phyloP scores from a whole-genome alignment of 1,284 basidiomycete species.

The Cutaneotrichosporon sp. region DNA sequence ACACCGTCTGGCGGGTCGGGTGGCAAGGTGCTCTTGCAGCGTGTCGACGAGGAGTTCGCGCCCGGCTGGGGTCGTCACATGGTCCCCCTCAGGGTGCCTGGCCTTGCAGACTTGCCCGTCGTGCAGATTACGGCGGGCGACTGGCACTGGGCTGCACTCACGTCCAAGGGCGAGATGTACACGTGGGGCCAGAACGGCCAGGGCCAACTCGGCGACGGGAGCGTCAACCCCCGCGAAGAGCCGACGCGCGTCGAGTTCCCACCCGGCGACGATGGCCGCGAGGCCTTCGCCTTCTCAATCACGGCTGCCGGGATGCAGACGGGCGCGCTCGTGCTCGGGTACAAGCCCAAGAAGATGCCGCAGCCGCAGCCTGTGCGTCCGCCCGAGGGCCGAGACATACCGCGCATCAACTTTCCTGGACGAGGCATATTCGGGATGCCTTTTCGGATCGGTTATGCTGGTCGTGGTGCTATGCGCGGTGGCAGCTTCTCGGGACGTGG shows the following conservation, averaged over 20 bases:
- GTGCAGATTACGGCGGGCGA: constrained; percentile 86
- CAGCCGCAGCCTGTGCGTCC: background rate
- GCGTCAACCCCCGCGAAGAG: constrained; percentile 34
- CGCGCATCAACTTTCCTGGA: background rate
- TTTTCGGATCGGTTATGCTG: constrained; percentile 26
- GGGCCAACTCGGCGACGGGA: constrained; percentile 76
- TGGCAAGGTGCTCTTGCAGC: constrained; percentile 46
- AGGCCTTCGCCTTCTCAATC: constrained; percentile 72
- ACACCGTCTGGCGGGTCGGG: constrained; percentile 54
- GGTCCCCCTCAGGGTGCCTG: constrained; percentile 64
- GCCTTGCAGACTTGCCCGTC: constrained; percentile 69
- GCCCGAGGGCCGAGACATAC: background rate
- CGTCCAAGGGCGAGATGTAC: constrained; percentile 69
- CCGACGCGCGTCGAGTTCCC: constrained; percentile 70
- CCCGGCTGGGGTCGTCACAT: constrained; percentile 12
- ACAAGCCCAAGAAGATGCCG: constrained; percentile 11
- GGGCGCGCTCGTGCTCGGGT: constrained; percentile 78
- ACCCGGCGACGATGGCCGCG: constrained; percentile 29
- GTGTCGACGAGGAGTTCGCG: constrained; percentile 40
- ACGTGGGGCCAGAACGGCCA: constrained; percentile 79
- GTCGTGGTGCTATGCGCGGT: constrained; percentile 18
- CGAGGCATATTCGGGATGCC: background rate
- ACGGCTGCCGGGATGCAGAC: constrained; percentile 85
- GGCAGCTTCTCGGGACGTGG: constrained; percentile 3
- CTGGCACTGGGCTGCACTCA: constrained; percentile 84